A percentile compares a stretch with the other conserved stretches of the same genome.
phyloP scores from a whole-genome alignment of 495 filamentous ascomycete species.

The Coniosporium apollinis region DNA sequence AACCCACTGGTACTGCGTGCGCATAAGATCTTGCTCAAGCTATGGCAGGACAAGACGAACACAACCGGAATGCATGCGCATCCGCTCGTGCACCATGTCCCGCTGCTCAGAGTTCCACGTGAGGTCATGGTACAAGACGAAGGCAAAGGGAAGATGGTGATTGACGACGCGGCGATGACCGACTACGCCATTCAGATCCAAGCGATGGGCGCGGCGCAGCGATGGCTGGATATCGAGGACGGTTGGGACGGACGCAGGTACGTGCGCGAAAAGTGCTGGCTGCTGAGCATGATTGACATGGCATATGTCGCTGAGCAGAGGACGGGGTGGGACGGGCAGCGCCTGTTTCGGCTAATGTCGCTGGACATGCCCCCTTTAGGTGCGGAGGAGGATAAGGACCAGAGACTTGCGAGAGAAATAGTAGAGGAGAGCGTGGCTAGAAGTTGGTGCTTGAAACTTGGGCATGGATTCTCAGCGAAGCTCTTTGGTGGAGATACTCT shows the following conservation, averaged over 20 bases:
- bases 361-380: slow-evolving; percentile 28
- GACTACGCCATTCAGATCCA: slow-evolving; percentile 39
- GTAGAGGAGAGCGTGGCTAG: slow-evolving; percentile 30
- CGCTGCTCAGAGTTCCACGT: slow-evolving; percentile 20
- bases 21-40: slow-evolving; percentile 30
- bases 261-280: slow-evolving; percentile 28
- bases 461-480: slow-evolving; percentile 32
- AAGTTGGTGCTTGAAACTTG: slow-evolving; percentile 37
- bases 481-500: slow-evolving; percentile 29
- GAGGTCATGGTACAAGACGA: slow-evolving; percentile 4
- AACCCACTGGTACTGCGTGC: slow-evolving; percentile 34
- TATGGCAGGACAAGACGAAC: slow-evolving; percentile 35
- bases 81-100: slow-evolving; percentile 28
- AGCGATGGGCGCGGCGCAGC: slow-evolving; percentile 32
- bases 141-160: slow-evolving; percentile 14
- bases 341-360: slow-evolving; percentile 34
- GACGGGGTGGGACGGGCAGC: slow-evolving; percentile 31
- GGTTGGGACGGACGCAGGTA: slow-evolving; percentile 38
- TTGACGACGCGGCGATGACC: slow-evolving; percentile 20
- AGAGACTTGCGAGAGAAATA: slow-evolving; percentile 31
- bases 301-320: slow-evolving; percentile 35
- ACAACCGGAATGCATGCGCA: slow-evolving; percentile 35
- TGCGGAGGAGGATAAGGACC: slow-evolving; percentile 30
- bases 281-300: slow-evolving; percentile 31
- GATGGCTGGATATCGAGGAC: slow-evolving; percentile 31